A percentile compares a stretch with the other conserved stretches of the same genome.
Evolutionary conservation across 768 basidiomycete species (phyloP).

Genomic region (Mycena vulgaris): DNA sequence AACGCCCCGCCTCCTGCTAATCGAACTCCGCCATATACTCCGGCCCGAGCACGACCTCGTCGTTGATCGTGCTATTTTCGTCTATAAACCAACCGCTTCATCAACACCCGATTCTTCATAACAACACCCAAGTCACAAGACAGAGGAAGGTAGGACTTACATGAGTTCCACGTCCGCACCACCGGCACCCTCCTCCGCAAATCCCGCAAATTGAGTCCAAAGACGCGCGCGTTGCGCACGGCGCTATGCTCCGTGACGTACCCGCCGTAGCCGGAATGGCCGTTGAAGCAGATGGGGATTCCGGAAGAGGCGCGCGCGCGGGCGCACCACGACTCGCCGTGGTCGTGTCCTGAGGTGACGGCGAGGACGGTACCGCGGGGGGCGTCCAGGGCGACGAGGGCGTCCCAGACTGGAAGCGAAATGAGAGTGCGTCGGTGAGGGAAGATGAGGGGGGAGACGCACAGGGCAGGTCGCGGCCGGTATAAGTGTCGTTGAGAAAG

Average conservation of each 20-base stretch:
- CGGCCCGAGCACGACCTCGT: conserved; percentile 37
- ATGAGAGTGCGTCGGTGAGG: background rate
- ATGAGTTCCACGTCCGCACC: conserved; percentile 41
- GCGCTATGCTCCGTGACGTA: conserved; percentile 34
- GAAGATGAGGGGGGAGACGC: background rate
- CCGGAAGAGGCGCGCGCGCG: conserved; percentile 31
- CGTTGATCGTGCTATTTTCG: conserved; percentile 32
- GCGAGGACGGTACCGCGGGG: conserved; percentile 35
- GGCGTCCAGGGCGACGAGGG: conserved; percentile 34
- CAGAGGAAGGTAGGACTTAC: conserved; percentile 9
- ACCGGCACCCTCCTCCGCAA: conserved; percentile 21
- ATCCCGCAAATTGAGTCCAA: conserved; percentile 32
- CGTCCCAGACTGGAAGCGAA: conserved; percentile 33
- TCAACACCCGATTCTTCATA: background rate
- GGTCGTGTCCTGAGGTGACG: conserved; percentile 40
- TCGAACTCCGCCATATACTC: conserved; percentile 32
- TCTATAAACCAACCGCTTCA: conserved; percentile 11
- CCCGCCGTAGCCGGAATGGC: conserved; percentile 41
- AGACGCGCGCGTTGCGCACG: conserved; percentile 39
- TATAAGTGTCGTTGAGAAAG: conserved; percentile 39
- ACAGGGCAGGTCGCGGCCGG: conserved; percentile 38
- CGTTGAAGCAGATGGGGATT: conserved; percentile 40
- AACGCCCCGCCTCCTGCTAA: conserved; percentile 7
- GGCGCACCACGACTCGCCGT: conserved; percentile 42
- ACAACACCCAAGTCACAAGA: too few species aligned